Evolutionary conservation across 306 rosid species (phyloP), one percentile per base, ranked within the genome.

Genomic region (Crataegus laevigata): DNA sequence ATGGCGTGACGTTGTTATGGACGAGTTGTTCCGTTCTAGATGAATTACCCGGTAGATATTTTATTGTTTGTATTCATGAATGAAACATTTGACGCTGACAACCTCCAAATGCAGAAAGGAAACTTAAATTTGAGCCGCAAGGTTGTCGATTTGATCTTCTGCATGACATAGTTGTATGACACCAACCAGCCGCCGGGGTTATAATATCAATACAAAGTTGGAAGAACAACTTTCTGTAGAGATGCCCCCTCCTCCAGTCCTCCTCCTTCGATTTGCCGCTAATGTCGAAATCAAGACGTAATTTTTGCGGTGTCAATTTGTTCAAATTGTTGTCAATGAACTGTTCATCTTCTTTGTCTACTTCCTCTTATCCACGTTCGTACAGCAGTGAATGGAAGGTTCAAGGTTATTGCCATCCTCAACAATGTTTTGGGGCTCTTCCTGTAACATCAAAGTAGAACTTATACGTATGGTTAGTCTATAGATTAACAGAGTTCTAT

Each of bases 231-330:
- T 21, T 28, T 25, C 45, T 65, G 63, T 14, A 11, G 26, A 19
- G 45, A 10, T 34, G 75, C n/a, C 17, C 75, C 66, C 17, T 15
- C 76, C 30, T 40, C 29, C 43, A 9, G 43, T 38, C 43, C 28
- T 26, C 21, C 68, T 76, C 17, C 61, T 57, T 57, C 45, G 40
- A 72, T 32, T 72, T 60, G 28, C 74, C 55, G 78, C 42, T 58
- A 59, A 66, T 12, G 78, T 79, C 78, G 59, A 24, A 5, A 12
- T 73, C 78, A 57, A 22, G 17, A 26, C 68, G 74, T 76, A 4
- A 7, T 15, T 3, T 18, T 40, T 3, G 13, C 58, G 57, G 67
- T 73, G 57, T 18, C 25, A 22, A 73, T 73, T 40, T 22, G 76
- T 42, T 58, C 45, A 19, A 7, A 38, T 47, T 26, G 34, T 22